phyloP scores from a whole-genome alignment of 2,329 filamentous ascomycete genomes.

The Rutstroemia sp. region DNA sequence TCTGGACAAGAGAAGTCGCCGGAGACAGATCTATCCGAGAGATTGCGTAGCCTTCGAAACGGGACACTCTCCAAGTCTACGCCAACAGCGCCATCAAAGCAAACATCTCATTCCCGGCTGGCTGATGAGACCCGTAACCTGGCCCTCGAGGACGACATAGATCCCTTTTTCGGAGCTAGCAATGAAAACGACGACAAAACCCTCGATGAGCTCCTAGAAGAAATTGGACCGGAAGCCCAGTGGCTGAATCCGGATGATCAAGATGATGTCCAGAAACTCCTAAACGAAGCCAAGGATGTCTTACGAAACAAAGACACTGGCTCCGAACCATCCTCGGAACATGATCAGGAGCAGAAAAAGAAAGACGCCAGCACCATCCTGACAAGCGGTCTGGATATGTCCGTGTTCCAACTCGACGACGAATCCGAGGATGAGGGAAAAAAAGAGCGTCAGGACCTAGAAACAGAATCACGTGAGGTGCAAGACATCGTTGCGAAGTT shows the following conservation, averaged over 20 bases:
- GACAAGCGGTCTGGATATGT: constrained; percentile 26
- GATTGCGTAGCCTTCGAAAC: constrained; percentile 25
- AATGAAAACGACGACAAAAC: constrained; percentile 21
- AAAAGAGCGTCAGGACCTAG: constrained; percentile 27
- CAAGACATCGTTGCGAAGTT: constrained; percentile 25
- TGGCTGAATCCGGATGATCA: constrained; percentile 27
- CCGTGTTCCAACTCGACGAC: constrained; percentile 33
- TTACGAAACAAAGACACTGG: constrained; percentile 12
- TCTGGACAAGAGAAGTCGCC: constrained; percentile 13
- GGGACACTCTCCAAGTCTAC: constrained; percentile 16
- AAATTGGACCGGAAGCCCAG: constrained; percentile 23
- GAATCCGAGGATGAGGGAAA: constrained; percentile 36
- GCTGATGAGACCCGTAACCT: neutral
- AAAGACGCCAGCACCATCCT: constrained; percentile 30
- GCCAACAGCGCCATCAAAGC: constrained; percentile 5
- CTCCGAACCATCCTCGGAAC: neutral
- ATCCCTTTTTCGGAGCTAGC: constrained; percentile 10
- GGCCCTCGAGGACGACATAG: neutral
- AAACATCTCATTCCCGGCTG: neutral
- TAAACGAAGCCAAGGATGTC: constrained; percentile 22
- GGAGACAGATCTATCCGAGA: constrained; percentile 24
- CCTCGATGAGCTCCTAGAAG: constrained; percentile 26
- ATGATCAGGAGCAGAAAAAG: neutral
- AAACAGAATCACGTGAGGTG: constrained; percentile 25
- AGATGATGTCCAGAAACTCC: constrained; percentile 23